phyloP scores from a whole-genome alignment of 2,329 filamentous ascomycete genomes.

The Trichoderma sp. region DNA sequence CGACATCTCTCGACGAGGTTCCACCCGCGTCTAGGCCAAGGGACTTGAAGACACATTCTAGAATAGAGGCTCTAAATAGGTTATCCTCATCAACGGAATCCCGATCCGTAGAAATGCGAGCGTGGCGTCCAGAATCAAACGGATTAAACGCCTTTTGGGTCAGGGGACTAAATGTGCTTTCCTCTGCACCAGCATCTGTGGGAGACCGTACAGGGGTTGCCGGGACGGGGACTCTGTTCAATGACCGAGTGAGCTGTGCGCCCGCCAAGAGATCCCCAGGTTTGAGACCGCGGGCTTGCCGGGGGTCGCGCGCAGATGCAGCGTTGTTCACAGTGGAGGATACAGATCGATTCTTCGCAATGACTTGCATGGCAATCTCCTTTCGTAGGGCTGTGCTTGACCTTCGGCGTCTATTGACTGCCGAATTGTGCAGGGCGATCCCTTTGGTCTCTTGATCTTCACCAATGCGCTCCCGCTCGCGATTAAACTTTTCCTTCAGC shows the following conservation, averaged over 20 bases:
- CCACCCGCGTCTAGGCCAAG: constrained; percentile 74
- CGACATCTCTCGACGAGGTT: constrained; percentile 61
- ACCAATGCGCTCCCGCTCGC: constrained; percentile 77
- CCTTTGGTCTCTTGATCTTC: constrained; percentile 79
- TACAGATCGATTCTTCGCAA: constrained; percentile 45
- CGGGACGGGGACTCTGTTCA: constrained; percentile 19
- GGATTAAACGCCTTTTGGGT: constrained; percentile 53
- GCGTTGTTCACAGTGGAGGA: constrained; percentile 44
- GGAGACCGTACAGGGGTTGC: constrained; percentile 21
- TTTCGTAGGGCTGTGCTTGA: constrained; percentile 74
- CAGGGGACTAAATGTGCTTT: constrained; percentile 43
- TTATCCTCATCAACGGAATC: constrained; percentile 86
- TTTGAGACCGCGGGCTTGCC: constrained; percentile 51
- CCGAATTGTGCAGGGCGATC: constrained; percentile 86
- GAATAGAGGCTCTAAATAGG: constrained; percentile 81
- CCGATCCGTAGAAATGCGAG: constrained; percentile 58
- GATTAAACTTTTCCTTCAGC: constrained; percentile 87
- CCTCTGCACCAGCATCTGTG: constrained; percentile 30
- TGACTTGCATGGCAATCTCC: constrained; percentile 72
- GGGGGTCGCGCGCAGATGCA: constrained; percentile 40
- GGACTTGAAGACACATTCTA: constrained; percentile 94
- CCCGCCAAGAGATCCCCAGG: constrained; percentile 80
- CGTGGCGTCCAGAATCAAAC: constrained; percentile 51
- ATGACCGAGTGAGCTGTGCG: constrained; percentile 63
- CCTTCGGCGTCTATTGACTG: constrained; percentile 61